Conservation (phyloP, 2,329 filamentous ascomycete species). For the Arthrinium puccinioides region DNA sequence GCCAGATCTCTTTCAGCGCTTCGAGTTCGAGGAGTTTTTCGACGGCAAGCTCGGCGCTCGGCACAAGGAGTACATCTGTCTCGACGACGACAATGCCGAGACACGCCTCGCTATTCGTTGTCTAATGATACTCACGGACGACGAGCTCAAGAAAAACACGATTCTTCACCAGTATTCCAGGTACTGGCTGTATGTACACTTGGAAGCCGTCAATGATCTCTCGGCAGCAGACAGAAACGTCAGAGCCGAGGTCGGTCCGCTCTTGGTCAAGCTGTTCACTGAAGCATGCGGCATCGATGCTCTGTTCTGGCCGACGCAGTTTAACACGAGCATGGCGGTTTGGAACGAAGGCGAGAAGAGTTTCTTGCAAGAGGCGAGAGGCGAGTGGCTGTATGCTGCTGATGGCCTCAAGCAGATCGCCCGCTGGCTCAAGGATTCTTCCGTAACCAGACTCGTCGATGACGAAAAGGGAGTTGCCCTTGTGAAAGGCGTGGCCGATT, state of each 20-base stretch:
- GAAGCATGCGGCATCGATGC: conserved; percentile 19
- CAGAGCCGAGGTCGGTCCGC: conserved; percentile 19
- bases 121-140: conserved; percentile 18
- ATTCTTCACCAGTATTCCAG: conserved; percentile 17
- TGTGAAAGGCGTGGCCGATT: conserved; percentile 12
- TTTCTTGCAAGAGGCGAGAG: conserved; percentile 11
- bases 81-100: conserved; percentile 24
- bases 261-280: conserved; percentile 20
- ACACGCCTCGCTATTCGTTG: conserved; percentile 20
- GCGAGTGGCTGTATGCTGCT: conserved; percentile 21
- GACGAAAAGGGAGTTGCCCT: conserved; percentile 9
- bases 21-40: conserved; percentile 27
- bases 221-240: conserved; percentile 18
- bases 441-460: conserved; percentile 15
- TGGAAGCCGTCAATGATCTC: conserved; percentile 17
- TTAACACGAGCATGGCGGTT: conserved; percentile 16
- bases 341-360: conserved; percentile 17
- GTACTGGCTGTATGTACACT: conserved; percentile 19
- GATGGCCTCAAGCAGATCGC: conserved; percentile 15
- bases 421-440: conserved; percentile 20
- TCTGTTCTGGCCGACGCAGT: conserved; percentile 19
- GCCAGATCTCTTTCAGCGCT: conserved; percentile 20
- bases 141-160: conserved; percentile 11
- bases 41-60: conserved; percentile 18
- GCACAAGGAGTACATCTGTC: conserved; percentile 21